phyloP scores from a whole-genome alignment of 306 rosid genomes.

The Acacia confusa region DNA sequence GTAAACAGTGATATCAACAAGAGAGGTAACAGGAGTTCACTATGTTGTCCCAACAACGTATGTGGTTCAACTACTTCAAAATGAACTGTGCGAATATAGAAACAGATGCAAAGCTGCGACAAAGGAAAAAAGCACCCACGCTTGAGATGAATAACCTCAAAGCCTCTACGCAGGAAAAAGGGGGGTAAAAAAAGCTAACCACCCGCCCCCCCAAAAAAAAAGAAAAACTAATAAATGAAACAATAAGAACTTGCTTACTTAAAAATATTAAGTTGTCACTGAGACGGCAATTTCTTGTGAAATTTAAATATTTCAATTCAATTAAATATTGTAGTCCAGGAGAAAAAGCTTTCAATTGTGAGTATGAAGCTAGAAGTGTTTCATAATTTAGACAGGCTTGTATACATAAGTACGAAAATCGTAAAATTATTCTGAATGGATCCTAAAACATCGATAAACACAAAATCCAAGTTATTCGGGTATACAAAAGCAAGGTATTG shows the following conservation, averaged over 20 bases:
- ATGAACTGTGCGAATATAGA: not conserved
- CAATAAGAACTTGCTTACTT: not conserved
- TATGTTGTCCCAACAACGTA: not conserved
- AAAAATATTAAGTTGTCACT: not conserved
- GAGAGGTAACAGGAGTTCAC: not conserved
- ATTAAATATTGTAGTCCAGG: not conserved
- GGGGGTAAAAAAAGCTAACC: not conserved
- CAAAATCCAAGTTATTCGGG: not conserved
- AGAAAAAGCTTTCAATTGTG: not conserved
- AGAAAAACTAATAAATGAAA: not conserved
- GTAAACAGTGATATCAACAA: slow-evolving; percentile 9
- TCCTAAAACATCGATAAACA: not conserved
- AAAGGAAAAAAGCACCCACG: not conserved
- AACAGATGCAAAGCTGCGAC: not conserved
- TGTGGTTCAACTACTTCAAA: slow-evolving; percentile 1
- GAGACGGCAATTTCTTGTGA: not conserved
- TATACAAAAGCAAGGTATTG: not conserved
- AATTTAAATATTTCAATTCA: not conserved
- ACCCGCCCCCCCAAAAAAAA: no score
- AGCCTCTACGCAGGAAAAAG: not conserved
- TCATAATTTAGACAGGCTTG: not conserved
- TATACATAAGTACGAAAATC: not conserved
- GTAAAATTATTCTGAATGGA: not conserved
- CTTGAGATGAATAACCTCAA: not conserved
- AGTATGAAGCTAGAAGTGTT: not conserved